Conservation (phyloP, 257 asterid species). For the Buddleja alternifolia region DNA sequence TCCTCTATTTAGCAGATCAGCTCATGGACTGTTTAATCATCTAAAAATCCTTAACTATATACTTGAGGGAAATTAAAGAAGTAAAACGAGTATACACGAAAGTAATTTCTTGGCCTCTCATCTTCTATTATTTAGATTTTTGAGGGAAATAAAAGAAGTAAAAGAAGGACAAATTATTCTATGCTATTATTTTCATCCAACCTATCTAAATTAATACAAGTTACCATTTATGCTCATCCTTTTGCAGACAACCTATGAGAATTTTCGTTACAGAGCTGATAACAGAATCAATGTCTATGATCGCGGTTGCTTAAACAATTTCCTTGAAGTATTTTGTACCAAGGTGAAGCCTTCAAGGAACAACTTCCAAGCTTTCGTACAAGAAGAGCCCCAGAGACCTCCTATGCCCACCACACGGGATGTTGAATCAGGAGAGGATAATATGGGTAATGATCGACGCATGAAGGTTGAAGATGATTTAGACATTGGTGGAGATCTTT, state of each 20-base stretch:
- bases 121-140: background rate
- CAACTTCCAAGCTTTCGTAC: slow-evolving; percentile 78
- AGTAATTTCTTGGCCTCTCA: background rate
- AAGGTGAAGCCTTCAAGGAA: slow-evolving; percentile 84
- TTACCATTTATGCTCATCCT: slow-evolving; percentile 24
- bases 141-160: background rate
- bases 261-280: slow-evolving; percentile 91
- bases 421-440: slow-evolving; percentile 46
- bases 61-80: background rate
- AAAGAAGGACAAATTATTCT: background rate
- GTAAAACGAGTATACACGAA: background rate
- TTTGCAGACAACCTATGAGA: slow-evolving; percentile 93
- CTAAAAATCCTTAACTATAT: background rate
- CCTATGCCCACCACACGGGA: slow-evolving; percentile 60
- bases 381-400: slow-evolving; percentile 72
- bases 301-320: slow-evolving; percentile 83
- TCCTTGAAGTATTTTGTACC: slow-evolving; percentile 87
- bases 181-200: background rate
- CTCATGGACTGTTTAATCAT: background rate
- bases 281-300: slow-evolving; percentile 78
- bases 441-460: slow-evolving; percentile 59
- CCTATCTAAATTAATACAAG: background rate
- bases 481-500: slow-evolving; percentile 90
- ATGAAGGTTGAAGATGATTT: slow-evolving; percentile 86
- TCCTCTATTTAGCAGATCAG: background rate